Conservation (phyloP, 2,329 filamentous ascomycete species). For the Ascochyta koolunga region DNA sequence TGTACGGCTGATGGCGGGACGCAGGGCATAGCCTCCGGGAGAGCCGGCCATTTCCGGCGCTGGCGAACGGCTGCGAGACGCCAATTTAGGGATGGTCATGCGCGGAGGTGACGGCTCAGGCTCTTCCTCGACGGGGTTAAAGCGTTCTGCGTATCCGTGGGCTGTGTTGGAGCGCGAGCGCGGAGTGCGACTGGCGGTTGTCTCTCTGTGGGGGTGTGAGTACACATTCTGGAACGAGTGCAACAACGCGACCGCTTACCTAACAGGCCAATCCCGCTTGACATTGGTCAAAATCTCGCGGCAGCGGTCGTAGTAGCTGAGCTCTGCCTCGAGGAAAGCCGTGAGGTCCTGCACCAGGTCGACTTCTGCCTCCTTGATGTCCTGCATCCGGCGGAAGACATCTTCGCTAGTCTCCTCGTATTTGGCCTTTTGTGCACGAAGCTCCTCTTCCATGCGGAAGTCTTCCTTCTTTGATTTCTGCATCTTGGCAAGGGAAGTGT, state of each 20-base stretch:
- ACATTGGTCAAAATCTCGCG: conserved; percentile 78
- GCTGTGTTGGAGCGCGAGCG: conserved; percentile 69
- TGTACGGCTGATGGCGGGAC: conserved; percentile 58
- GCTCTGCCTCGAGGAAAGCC: conserved; percentile 83
- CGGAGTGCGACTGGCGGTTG: conserved; percentile 47
- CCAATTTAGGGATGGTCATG: conserved; percentile 50
- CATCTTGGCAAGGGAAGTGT: conserved; percentile 87
- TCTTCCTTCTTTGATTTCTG: conserved; percentile 94
- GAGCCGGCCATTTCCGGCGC: conserved; percentile 36
- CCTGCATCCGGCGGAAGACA: conserved; percentile 89
- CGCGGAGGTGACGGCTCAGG: conserved; percentile 58
- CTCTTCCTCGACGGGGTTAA: conserved; percentile 64
- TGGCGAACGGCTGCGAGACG: conserved; percentile 53
- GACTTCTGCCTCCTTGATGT: conserved; percentile 89
- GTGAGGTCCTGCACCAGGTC: conserved; percentile 83
- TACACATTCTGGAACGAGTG: neutral
- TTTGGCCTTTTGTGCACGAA: conserved; percentile 88
- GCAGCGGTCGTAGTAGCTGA: conserved; percentile 90
- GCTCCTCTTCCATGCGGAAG: conserved; percentile 89
- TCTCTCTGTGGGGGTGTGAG: conserved; percentile 36
- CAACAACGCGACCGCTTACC: conserved; percentile 50
- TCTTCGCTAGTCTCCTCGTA: conserved; percentile 96
- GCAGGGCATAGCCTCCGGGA: conserved; percentile 43
- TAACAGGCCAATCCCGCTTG: conserved; percentile 71
- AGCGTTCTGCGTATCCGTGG: conserved; percentile 66